Evolutionary conservation across 2,329 filamentous ascomycete species (phyloP), one percentile per base, ranked within the genome.

Genomic region (Fusarium hainanense): DNA sequence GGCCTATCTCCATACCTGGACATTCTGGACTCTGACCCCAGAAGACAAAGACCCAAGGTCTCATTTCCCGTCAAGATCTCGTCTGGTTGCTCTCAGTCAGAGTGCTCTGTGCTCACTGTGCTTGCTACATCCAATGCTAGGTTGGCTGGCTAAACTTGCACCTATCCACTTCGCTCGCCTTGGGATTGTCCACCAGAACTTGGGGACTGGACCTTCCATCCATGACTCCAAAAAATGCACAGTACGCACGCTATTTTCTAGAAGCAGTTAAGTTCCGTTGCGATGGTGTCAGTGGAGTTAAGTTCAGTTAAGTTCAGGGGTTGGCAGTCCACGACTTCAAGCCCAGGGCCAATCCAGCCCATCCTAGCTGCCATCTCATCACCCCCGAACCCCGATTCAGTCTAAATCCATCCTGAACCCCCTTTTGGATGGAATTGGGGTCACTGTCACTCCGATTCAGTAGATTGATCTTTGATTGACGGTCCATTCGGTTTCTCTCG

Each of bases 61-160:
- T 75, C 71, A 75, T 75, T 74, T 74, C 73, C 73, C 63, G 40
- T 52, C 54, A 48, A 71, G 68, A 70, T 70, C 68, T 69, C 43
- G 42, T 37, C 18, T 37, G 34, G 34, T 37, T 37, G 34, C 10
- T 37, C 34, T 37, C 34, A 37, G 34, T 37, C 34, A 37, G 34
- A 32, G 47, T 49, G 47, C 47, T 49, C 50, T 58, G 51, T 54
- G 58, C 54, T 63, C 44, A 57, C 57, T 64, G 44, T 52, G 52
- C 46, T 28, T 32, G 46, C 23, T 18, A 50, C 16, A 10, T 32
- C 3, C 7, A 4, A 32, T 34, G 32, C 32, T 34, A 34, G 34
- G 34, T 6, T 37, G 16, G 32, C 32, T 34, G 16, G 32, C 16
- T 37, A 37, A 37, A 37, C 34, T n/a, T 37, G 34, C 34, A 37